Percentiles rank a stretch among this genome's conserved stretches.
These are phyloP conservation scores for Puccinia hordei DNA, from an alignment of 1,284 basidiomycete genomes.

Conservation along the genomic window DNA sequence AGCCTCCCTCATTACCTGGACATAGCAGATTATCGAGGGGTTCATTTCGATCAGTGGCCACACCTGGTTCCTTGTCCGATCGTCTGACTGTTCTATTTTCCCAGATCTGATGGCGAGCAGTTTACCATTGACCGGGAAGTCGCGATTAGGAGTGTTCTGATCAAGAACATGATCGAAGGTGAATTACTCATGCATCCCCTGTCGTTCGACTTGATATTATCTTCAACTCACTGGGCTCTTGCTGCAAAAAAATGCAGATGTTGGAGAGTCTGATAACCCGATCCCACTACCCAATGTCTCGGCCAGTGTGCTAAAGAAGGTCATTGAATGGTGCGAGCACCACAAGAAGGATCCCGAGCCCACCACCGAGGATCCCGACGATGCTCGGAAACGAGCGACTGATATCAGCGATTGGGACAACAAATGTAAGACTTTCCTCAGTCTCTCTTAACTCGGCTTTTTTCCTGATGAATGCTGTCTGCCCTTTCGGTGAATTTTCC, in stretches of 20 bases:
- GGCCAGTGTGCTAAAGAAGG: slow-evolving; percentile 94
- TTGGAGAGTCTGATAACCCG: slow-evolving; percentile 81
- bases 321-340: slow-evolving; percentile 98
- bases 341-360: slow-evolving; percentile 95
- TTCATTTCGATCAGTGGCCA: background rate
- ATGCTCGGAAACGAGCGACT: slow-evolving; percentile 87
- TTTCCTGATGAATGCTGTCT: background rate
- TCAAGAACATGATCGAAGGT: slow-evolving; percentile 99
- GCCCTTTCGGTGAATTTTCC: background rate
- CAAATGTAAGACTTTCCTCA: slow-evolving; percentile 63
- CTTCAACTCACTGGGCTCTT: background rate
- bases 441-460: background rate
- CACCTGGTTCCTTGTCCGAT: background rate
- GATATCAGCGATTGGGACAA: slow-evolving; percentile 99
- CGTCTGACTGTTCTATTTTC: background rate
- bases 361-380: slow-evolving; percentile 71
- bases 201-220: background rate
- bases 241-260: slow-evolving; percentile 66
- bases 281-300: slow-evolving; percentile 98
- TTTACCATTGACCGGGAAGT: slow-evolving; percentile 93
- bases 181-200: slow-evolving; percentile 50
- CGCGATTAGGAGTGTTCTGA: slow-evolving; percentile 89
- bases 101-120: slow-evolving; percentile 83
- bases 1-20: background rate
- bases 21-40: background rate